Evolutionary conservation across 2,329 filamentous ascomycete species (phyloP).

Genomic region (Aureobasidium sp.): DNA sequence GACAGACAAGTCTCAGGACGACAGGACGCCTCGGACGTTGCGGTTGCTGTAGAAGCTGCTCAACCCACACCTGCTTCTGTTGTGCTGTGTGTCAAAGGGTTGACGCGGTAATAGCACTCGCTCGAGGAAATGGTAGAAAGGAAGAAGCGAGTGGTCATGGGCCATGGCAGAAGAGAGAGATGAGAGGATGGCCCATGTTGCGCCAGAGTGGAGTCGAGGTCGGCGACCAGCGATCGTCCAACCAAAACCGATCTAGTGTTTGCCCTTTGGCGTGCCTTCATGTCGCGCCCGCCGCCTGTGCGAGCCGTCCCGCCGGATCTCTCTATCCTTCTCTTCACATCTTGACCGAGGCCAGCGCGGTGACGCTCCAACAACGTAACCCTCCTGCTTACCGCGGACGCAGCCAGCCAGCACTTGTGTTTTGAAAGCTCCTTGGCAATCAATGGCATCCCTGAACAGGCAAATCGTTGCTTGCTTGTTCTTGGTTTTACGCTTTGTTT

Average conservation of each 20-base stretch:
- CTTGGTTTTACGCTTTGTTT: constrained; percentile 29
- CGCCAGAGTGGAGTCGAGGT: constrained; percentile 10
- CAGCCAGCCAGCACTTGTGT: background rate
- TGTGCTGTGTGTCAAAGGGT: background rate
- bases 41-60: background rate
- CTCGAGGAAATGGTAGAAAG: background rate
- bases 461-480: constrained; percentile 25
- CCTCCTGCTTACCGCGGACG: constrained; percentile 2
- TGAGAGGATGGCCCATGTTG: constrained; percentile 1
- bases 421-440: background rate
- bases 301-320: constrained; percentile 10
- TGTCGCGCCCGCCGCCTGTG: background rate
- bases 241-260: constrained; percentile 8
- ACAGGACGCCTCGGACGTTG: background rate
- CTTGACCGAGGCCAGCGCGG: background rate
- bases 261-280: constrained; percentile 6
- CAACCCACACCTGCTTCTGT: background rate
- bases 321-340: constrained; percentile 6
- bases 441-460: background rate
- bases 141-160: background rate
- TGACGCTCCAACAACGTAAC: constrained; percentile 11
- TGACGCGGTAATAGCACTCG: background rate
- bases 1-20: constrained; percentile 1
- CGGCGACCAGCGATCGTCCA: constrained; percentile 2
- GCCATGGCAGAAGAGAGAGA: background rate